Base-by-base conservation (phyloP, 2,329 filamentous ascomycete genomes). In the Ophiostoma quercus region DNA sequence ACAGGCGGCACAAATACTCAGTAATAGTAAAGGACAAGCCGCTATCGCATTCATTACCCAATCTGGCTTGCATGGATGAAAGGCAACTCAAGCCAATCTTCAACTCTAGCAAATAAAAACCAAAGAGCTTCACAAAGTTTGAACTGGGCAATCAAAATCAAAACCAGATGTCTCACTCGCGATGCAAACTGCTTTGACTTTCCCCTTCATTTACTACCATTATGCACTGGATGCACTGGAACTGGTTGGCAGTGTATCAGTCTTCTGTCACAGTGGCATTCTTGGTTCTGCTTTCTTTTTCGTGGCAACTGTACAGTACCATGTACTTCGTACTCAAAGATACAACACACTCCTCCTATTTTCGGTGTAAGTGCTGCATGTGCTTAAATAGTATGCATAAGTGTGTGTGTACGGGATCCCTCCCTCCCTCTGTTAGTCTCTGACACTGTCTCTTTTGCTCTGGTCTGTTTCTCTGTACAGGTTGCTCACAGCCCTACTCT, bases 341-440 rank as follows among this genome's bases (percentile, higher is more conserved):
- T 34, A 34, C 34, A 34, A n/a, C 43, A 7, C 43, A 16, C n/a
- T 25, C 22, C 22, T 12, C 25, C n/a, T 60, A 43, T 14, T 66
- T 67, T 67, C 41, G 41, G 25, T 65, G 43, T 65, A 65, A 41
- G 57, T 65, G 14, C 12, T 29, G 51, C 51, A 57, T 25, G 51
- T 14, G 51, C 51, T 57, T 57, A 57, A 29, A n/a, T 12, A 34
- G 37, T n/a, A 41, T 62, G 32, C 60, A 16, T 39, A 68, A 29
- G 43, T 66, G 43, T 69, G n/a, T 39, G 65, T 63, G 54, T 22
- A 39, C 65, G 65, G 68, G 68, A 67, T 70, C 63, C 68, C 68
- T 69, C 68, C 63, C 68, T 60, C 63, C 60, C 39, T 65, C 29
- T 51, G 32, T 25, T 47, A 57, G 51, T 57, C 9, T 25, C 39